Conservation (phyloP, 176 grass and related monocot species). For the Cocos nucifera region DNA sequence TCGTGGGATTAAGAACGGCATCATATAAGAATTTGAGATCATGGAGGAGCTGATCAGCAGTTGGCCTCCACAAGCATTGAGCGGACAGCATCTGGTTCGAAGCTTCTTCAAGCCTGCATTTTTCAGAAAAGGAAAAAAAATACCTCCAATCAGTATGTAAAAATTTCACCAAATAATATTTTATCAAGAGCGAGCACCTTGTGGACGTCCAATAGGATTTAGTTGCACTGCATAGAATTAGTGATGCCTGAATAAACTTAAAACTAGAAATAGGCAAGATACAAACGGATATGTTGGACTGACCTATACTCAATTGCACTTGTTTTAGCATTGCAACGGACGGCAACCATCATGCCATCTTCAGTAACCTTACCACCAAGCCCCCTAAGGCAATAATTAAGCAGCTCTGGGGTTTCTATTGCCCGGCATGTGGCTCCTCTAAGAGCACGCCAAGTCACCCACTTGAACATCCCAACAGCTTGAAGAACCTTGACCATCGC, state of each 20-base stretch:
- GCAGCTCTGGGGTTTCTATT: slow-evolving; percentile 44
- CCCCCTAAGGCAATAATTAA: slow-evolving; percentile 59
- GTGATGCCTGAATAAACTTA: too few species aligned
- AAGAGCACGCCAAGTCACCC: slow-evolving; percentile 80
- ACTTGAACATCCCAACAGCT: slow-evolving; percentile 37
- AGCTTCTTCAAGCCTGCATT: slow-evolving; percentile 56
- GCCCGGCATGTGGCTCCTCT: slow-evolving; percentile 62
- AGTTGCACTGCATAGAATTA: too few species aligned
- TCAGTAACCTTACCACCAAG: slow-evolving; percentile 51
- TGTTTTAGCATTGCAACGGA: slow-evolving; percentile 62
- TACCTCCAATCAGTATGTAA: neutral
- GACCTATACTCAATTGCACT: slow-evolving; percentile 86
- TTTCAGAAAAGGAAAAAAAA: slow-evolving; percentile 12
- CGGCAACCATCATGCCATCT: slow-evolving; percentile 47
- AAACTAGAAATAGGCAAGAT: too few species aligned
- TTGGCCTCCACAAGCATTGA: slow-evolving; percentile 24
- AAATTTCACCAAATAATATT: too few species aligned
- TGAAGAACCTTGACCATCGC: slow-evolving; percentile 70
- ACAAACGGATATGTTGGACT: neutral
- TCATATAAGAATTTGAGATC: slow-evolving; percentile 77
- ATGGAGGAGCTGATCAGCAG: slow-evolving; percentile 48
- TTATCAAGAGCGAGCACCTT: too few species aligned
- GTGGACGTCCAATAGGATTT: too few species aligned
- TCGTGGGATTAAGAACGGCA: slow-evolving; percentile 60
- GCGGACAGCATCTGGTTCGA: neutral